Conservation (phyloP, 2,329 filamentous ascomycete genomes). For the Dactylellina cionopaga region DNA sequence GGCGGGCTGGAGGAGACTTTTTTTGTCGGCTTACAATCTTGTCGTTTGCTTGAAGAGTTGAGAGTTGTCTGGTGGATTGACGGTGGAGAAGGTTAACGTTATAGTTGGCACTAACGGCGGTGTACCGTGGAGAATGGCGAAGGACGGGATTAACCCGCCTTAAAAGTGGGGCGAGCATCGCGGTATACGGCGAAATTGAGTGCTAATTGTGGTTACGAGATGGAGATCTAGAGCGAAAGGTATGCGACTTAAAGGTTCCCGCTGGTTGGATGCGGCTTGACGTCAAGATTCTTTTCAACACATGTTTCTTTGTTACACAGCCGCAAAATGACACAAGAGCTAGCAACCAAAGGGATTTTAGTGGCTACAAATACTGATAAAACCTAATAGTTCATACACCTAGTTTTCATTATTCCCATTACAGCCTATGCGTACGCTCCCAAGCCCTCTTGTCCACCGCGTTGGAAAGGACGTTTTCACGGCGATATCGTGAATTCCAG, state of each 20-base stretch:
- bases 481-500: no score
- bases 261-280: background rate
- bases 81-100: background rate
- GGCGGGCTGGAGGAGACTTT: background rate
- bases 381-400: no score
- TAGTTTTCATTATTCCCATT: no score
- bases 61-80: background rate
- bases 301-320: constrained; percentile 24
- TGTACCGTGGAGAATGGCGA: background rate
- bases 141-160: constrained; percentile 28
- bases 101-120: background rate
- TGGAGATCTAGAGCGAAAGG: background rate
- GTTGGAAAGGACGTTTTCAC: no score
- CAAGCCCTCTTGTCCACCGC: no score
- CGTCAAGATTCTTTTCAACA: constrained; percentile 28
- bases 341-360: background rate
- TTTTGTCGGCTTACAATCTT: constrained; percentile 47
- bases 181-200: no score
- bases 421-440: no score
- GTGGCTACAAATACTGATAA: no score
- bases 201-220: no score
- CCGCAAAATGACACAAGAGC: constrained; percentile 23
- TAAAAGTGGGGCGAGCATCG: constrained; percentile 5
- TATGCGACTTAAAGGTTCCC: background rate
- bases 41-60: constrained; percentile 42